Percentiles rank a stretch among this genome's conserved stretches.
Conservation (phyloP, 208 protist genomes). For the Porcisia hertigi region DNA sequence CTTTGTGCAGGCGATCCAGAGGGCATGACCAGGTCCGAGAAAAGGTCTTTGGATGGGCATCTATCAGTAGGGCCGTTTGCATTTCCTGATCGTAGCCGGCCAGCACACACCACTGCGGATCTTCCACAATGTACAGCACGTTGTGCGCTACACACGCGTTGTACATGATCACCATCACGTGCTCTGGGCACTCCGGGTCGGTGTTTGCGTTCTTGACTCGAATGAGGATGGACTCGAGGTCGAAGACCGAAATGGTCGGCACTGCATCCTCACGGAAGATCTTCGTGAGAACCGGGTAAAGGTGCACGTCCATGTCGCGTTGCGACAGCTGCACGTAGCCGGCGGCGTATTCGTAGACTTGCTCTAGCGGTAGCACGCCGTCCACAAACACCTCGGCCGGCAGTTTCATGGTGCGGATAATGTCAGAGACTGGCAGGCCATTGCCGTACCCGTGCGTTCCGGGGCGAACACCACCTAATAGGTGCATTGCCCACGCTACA, state of each 20-base stretch:
- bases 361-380: conserved; percentile 68
- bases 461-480: conserved; percentile 66
- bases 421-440: conserved; percentile 80
- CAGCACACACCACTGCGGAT: conserved; percentile 85
- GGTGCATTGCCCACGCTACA: conserved; percentile 89
- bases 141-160: conserved; percentile 89
- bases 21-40: conserved; percentile 81
- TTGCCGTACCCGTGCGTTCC: conserved; percentile 80
- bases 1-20: conserved; percentile 87
- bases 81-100: conserved; percentile 87
- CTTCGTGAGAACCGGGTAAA: conserved; percentile 86
- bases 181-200: conserved; percentile 64
- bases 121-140: conserved; percentile 76
- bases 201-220: conserved; percentile 76
- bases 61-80: conserved; percentile 82
- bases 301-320: conserved; percentile 45
- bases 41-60: conserved; percentile 87
- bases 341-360: conserved; percentile 82
- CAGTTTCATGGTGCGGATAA: conserved; percentile 78
- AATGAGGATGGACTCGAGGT: conserved; percentile 83
- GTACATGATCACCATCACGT: conserved; percentile 91
- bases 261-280: conserved; percentile 86
- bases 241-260: conserved; percentile 89
- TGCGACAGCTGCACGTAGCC: conserved; percentile 61
- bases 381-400: conserved; percentile 79